These are phyloP conservation scores for Stachybotrys echinatus DNA, from an alignment of 2,329 filamentous ascomycete species.

Conservation along the genomic window DNA sequence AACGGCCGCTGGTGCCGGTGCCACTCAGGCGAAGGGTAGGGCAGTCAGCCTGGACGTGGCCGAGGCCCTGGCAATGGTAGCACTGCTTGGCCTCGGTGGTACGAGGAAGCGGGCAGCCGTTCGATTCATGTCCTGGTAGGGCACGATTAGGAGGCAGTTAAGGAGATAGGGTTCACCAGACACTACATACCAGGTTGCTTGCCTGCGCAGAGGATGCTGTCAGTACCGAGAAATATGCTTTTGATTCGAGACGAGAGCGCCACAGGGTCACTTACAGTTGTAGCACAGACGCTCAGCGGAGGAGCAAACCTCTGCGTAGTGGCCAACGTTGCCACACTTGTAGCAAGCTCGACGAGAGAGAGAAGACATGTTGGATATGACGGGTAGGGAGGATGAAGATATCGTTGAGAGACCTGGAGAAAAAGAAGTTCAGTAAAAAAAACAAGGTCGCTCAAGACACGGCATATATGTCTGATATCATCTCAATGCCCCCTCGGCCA, in stretches of 20 bases:
- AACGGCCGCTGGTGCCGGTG: constrained; percentile 75
- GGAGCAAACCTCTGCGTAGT: constrained; percentile 87
- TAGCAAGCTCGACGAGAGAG: constrained; percentile 80
- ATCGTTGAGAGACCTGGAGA: too few species aligned
- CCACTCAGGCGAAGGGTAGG: constrained; percentile 90
- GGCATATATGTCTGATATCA: too few species aligned
- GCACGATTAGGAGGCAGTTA: constrained; percentile 4
- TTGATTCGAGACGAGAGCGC: not conserved
- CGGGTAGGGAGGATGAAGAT: not conserved
- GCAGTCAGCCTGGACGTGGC: constrained; percentile 98
- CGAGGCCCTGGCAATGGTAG: constrained; percentile 98
- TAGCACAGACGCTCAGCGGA: constrained; percentile 98
- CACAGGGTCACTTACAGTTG: constrained; percentile 67
- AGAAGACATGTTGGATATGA: constrained; percentile 59
- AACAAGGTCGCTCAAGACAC: too few species aligned
- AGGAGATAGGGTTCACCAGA: not conserved
- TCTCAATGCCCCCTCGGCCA: too few species aligned
- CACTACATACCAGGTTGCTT: constrained; percentile 66
- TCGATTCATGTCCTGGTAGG: constrained; percentile 77
- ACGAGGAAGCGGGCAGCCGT: constrained; percentile 91
- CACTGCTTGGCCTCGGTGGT: constrained; percentile 99
- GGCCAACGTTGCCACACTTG: constrained; percentile 78
- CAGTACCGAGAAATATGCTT: not conserved
- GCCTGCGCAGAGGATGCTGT: constrained; percentile 38
- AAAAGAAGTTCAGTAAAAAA: too few species aligned